Conservation (phyloP, 345 rosid species). For the Anastatica hierochuntica region DNA sequence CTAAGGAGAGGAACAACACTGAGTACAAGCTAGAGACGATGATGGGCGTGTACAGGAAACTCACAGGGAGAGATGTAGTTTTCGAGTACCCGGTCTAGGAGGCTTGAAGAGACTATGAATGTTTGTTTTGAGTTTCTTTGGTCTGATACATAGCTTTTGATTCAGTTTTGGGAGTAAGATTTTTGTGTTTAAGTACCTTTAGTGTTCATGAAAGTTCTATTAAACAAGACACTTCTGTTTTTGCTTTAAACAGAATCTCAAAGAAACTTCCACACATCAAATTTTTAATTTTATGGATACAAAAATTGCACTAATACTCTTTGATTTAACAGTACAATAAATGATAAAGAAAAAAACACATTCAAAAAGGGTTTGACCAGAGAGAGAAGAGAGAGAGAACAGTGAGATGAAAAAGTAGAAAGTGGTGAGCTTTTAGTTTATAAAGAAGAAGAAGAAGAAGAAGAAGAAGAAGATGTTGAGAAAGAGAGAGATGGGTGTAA, state of each 20-base stretch:
- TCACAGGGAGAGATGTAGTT: constrained; percentile 74
- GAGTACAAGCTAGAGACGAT: constrained; percentile 73
- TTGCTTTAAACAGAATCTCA: too few relatives aligned
- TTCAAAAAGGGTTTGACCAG: too few relatives aligned
- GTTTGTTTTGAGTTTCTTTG: neutral
- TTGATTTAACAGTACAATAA: too few relatives aligned
- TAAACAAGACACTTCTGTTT: too few relatives aligned
- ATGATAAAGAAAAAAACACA: too few relatives aligned
- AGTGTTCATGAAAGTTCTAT: too few relatives aligned
- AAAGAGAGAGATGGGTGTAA: constrained; percentile 11
- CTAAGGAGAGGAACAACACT: constrained; percentile 69
- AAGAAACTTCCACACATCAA: too few relatives aligned
- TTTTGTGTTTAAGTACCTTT: constrained; percentile 18
- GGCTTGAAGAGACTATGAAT: constrained; percentile 34
- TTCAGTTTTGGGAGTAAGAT: constrained; percentile 19
- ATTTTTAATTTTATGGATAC: too few relatives aligned
- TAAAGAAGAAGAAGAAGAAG: neutral
- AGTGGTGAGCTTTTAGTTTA: constrained; percentile 4
- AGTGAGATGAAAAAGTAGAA: too few relatives aligned
- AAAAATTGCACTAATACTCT: too few relatives aligned
- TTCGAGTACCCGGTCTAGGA: constrained; percentile 72
- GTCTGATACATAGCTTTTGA: constrained; percentile 8
- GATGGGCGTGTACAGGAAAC: constrained; percentile 78
- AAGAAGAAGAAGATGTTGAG: neutral
- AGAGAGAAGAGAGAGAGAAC: neutral